Evolutionary conservation across 768 basidiomycete genomes (phyloP).

Genomic region (Astraeus odoratus): DNA sequence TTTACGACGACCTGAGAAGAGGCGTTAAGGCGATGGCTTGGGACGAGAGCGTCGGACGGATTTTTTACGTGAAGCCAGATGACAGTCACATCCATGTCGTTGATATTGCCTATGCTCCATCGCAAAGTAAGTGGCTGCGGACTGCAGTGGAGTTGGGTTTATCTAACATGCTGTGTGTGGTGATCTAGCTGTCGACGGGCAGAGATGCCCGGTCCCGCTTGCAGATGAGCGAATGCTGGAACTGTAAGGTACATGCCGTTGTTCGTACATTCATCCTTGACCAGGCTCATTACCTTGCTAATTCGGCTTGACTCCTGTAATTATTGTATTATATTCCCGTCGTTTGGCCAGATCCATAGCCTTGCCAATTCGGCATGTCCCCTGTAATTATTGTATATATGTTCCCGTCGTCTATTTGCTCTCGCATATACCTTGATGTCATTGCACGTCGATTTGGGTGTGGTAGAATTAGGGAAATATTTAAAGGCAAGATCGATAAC

Average conservation of each 20-base stretch:
- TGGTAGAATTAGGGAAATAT: no score
- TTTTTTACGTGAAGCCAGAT: constrained; percentile 43
- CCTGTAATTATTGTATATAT: no score
- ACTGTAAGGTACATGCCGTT: constrained; percentile 9
- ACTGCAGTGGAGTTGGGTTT: constrained; percentile 7
- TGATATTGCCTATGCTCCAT: constrained; percentile 39
- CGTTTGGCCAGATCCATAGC: no score
- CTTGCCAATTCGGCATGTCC: no score
- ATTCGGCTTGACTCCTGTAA: neutral
- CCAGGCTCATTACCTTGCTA: no score
- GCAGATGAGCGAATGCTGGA: constrained; percentile 27
- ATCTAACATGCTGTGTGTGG: constrained; percentile 22
- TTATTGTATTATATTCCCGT: neutral
- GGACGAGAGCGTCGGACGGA: constrained; percentile 59
- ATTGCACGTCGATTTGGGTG: no score
- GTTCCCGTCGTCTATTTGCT: no score
- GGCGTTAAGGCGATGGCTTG: constrained; percentile 49
- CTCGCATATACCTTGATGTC: no score
- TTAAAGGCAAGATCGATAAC: constrained; percentile 3
- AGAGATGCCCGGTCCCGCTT: constrained; percentile 24
- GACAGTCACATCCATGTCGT: constrained; percentile 37
- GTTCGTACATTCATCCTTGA: no score
- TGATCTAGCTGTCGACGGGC: constrained; percentile 28
- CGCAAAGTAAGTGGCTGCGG: constrained; percentile 22
- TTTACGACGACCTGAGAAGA: constrained; percentile 12